Base-by-base conservation (phyloP, 176 grass and related monocot genomes). In the Leersia perrieri region DNA sequence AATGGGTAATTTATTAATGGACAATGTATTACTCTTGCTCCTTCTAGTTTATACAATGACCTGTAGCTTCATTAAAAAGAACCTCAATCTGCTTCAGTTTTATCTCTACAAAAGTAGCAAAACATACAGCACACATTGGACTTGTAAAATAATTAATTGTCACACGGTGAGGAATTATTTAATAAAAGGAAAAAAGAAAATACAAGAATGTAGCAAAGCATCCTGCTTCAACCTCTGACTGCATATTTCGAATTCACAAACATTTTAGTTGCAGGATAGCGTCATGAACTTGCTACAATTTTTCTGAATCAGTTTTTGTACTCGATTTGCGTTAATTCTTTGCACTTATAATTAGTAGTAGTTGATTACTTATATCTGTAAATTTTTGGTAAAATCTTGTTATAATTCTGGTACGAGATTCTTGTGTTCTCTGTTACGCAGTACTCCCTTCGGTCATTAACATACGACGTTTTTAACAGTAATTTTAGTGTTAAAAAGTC, bases 31-130 rank as follows among this genome's bases (percentile, higher is more conserved):
- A 84, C 45, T 94, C 89, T 40, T 83, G 89, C 82, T 77, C 94
- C 78, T 97, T 97, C 66, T 92, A 70, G 84, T 97, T 97, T 91
- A 97, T 82, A 83, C 92, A 97, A 64, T 92, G 89, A 62, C 94
- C 90, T 1, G 92, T 91, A n/a, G 94, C 94, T 87, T 92, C 73
- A 75, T 92, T 94, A 73, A 97, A 97, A 74, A 92, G 72, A 60
- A 68, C 88, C 66, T 97, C 81, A 61, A 92, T 90, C 83, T 87
- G 80, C 64, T 97, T 89, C 87, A 92, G 33, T 76, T 97, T 90
- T n/a, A 73, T 63, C 74, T 92, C 89, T 97, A 76, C 76, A 78
- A 35, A 13, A 64, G 25, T 20, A 82, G 76, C 32, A 74, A 82
- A 25, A 86, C 68, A 34, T 14, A 9, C 35, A 6, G n/a, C n/a